phyloP scores from a whole-genome alignment of 345 rosid genomes.

The Schrenkiella parvula region DNA sequence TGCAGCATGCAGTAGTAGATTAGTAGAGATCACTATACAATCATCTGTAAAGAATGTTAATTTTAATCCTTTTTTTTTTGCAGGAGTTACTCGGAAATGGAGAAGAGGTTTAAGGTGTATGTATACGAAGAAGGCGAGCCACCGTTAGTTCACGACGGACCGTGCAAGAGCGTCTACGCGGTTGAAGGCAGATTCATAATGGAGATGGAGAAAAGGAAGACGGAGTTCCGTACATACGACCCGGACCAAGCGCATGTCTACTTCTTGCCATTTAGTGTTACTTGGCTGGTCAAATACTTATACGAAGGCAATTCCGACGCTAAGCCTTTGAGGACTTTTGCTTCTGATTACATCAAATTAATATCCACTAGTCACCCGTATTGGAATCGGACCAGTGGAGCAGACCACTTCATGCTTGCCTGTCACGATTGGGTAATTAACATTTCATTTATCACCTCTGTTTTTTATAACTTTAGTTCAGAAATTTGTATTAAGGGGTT shows the following conservation, averaged over 20 bases:
- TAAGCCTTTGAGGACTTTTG: constrained; percentile 50
- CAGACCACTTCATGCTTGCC: constrained; percentile 90
- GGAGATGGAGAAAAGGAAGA: constrained; percentile 59
- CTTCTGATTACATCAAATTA: constrained; percentile 58
- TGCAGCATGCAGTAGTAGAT: constrained; percentile 16
- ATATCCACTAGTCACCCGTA: constrained; percentile 65
- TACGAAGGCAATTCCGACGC: constrained; percentile 39
- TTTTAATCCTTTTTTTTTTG: background rate
- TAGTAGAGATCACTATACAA: background rate
- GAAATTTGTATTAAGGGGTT: background rate
- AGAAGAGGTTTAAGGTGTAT: constrained; percentile 76
- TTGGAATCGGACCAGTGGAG: constrained; percentile 73
- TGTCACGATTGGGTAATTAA: constrained; percentile 78
- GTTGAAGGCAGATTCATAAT: constrained; percentile 83
- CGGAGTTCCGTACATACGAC: constrained; percentile 52
- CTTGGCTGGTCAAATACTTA: constrained; percentile 68
- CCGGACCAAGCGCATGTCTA: constrained; percentile 59
- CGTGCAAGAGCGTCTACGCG: constrained; percentile 75
- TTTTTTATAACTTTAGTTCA: background rate
- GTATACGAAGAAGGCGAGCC: constrained; percentile 79
- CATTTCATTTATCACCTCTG: background rate
- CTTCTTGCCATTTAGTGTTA: constrained; percentile 82
- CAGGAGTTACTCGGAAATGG: constrained; percentile 89
- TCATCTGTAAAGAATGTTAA: background rate
- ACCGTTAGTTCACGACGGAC: constrained; percentile 78